Evolutionary conservation across 352 stramenopile species (phyloP).

Genomic region (Phytophthora lateralis): DNA sequence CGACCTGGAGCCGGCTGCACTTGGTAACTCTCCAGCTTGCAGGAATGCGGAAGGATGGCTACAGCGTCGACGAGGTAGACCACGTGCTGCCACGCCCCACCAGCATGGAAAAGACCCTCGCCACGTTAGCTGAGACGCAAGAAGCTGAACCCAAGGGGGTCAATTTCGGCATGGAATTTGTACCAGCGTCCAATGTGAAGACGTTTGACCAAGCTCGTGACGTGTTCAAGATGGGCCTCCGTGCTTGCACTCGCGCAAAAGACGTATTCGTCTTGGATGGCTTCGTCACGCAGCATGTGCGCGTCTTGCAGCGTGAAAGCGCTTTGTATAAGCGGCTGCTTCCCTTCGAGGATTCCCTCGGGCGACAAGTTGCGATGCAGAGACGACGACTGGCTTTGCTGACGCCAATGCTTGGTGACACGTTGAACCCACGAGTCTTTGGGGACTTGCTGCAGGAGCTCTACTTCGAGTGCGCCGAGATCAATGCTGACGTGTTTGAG

Average conservation of each 20-base stretch:
- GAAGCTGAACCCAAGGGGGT: background rate
- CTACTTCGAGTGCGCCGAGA: slow-evolving; percentile 66
- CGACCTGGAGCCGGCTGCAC: slow-evolving; percentile 61
- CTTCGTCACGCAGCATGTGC: slow-evolving; percentile 72
- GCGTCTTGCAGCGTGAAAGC: slow-evolving; percentile 62
- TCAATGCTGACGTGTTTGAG: slow-evolving; percentile 65
- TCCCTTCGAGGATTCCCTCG: slow-evolving; percentile 56
- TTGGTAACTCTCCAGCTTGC: slow-evolving; percentile 52
- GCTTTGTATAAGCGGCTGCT: slow-evolving; percentile 59
- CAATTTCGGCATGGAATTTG: slow-evolving; percentile 38
- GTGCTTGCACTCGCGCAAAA: slow-evolving; percentile 46
- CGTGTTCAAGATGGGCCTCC: slow-evolving; percentile 69
- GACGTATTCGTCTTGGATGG: slow-evolving; percentile 63
- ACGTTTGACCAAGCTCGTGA: slow-evolving; percentile 58
- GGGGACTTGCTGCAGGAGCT: slow-evolving; percentile 66
- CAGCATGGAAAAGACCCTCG: slow-evolving; percentile 38
- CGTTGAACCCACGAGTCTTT: slow-evolving; percentile 63
- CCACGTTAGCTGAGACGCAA: slow-evolving; percentile 3
- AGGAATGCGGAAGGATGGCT: slow-evolving; percentile 32
- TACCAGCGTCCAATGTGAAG: slow-evolving; percentile 26
- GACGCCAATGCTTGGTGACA: slow-evolving; percentile 45
- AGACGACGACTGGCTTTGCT: slow-evolving; percentile 54
- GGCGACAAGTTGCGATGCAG: slow-evolving; percentile 73
- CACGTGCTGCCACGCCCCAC: slow-evolving; percentile 23
- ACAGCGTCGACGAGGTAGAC: slow-evolving; percentile 3